Evolutionary conservation across 495 filamentous ascomycete genomes (phyloP).

Genomic region (Hypoxylon subgilvum): DNA sequence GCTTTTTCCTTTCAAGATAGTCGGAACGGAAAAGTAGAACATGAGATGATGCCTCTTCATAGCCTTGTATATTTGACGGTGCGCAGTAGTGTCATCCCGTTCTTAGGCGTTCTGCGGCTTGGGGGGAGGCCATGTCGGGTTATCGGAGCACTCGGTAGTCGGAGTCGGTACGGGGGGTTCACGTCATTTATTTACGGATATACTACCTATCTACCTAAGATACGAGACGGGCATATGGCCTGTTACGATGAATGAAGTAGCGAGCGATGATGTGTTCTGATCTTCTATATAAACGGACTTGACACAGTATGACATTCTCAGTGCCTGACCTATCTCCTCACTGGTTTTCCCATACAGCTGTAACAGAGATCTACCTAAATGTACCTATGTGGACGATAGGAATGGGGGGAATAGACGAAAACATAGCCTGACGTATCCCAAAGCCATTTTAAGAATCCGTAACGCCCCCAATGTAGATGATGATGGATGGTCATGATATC

Average conservation of each 20-base stretch:
- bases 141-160: background rate
- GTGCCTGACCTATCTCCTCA: background rate
- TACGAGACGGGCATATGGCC: background rate
- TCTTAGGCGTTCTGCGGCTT: conserved; percentile 37
- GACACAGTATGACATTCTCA: background rate
- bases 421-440: background rate
- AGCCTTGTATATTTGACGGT: conserved; percentile 27
- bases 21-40: conserved; percentile 28
- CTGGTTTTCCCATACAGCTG: background rate
- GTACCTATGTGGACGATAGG: background rate
- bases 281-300: background rate
- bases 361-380: background rate
- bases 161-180: conserved; percentile 16
- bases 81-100: conserved; percentile 23
- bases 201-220: too few species aligned
- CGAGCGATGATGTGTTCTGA: background rate
- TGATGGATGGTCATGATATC: background rate
- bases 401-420: too few species aligned
- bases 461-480: conserved; percentile 25
- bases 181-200: conserved; percentile 29
- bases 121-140: conserved; percentile 24
- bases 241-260: background rate
- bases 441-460: conserved; percentile 28
- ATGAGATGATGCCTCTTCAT: conserved; percentile 32
- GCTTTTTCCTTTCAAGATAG: conserved; percentile 30